Conservation (phyloP, 1,284 basidiomycete species). For the Rhodotorula sp. region DNA sequence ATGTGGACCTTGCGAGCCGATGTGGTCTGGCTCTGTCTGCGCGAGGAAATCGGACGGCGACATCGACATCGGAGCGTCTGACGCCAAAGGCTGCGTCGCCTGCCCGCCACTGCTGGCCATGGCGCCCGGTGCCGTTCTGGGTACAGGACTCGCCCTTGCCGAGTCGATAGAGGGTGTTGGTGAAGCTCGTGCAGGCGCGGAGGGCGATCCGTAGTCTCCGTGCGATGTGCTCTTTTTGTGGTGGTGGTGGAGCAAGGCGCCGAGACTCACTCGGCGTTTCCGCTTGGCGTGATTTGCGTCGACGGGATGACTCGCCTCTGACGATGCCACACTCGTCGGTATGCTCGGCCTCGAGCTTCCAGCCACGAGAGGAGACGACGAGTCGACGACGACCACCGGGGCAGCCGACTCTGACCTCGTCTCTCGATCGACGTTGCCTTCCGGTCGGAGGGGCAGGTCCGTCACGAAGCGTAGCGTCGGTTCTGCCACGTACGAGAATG, state of each 20-base stretch:
- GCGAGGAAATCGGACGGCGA: too few species aligned
- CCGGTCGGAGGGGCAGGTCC: constrained; percentile 4
- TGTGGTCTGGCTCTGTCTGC: too few species aligned
- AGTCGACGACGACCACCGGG: neutral
- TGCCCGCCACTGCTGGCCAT: too few species aligned
- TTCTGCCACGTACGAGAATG: constrained; percentile 16
- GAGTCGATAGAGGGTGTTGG: too few species aligned
- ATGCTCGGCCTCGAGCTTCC: too few species aligned
- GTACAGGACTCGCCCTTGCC: too few species aligned
- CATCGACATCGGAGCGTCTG: too few species aligned
- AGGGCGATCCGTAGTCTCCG: neutral
- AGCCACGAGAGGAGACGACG: neutral
- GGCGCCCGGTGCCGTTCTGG: too few species aligned
- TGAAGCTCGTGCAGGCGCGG: neutral
- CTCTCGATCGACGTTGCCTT: neutral
- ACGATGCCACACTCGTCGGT: neutral
- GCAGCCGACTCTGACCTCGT: neutral
- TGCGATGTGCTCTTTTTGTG: neutral
- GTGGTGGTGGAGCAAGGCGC: neutral
- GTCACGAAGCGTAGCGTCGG: constrained; percentile 11
- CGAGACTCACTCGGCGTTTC: neutral
- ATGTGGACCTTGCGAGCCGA: too few species aligned
- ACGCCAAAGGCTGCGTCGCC: too few species aligned
- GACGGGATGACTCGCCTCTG: neutral
- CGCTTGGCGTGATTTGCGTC: neutral